These are phyloP conservation scores for Trypanosoma rangeli DNA, from an alignment of 208 protist genomes.

Conservation along the genomic window DNA sequence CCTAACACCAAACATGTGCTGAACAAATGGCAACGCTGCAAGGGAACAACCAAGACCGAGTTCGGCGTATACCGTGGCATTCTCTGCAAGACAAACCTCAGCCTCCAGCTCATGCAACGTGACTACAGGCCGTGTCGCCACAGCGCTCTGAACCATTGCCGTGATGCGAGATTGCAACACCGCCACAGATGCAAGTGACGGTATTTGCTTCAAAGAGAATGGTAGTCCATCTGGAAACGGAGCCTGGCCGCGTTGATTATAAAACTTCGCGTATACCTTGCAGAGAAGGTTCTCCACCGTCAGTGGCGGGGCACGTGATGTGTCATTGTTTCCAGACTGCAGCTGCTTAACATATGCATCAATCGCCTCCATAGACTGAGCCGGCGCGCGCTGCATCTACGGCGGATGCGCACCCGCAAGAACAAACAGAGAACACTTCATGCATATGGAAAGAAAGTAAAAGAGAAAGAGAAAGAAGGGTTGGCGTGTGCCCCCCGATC, in stretches of 20 bases:
- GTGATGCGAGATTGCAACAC: constrained; percentile 54
- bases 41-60: constrained; percentile 63
- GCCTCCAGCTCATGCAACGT: constrained; percentile 81
- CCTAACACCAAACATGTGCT: constrained; percentile 66
- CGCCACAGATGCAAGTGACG: constrained; percentile 46
- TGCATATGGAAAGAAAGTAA: background rate
- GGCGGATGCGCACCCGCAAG: background rate
- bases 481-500: background rate
- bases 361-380: constrained; percentile 10
- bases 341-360: constrained; percentile 34
- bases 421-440: background rate
- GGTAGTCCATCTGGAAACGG: constrained; percentile 43
- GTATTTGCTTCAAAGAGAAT: constrained; percentile 58
- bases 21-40: constrained; percentile 58
- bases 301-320: constrained; percentile 6
- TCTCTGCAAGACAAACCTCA: constrained; percentile 54
- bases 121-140: constrained; percentile 69
- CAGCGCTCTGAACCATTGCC: constrained; percentile 43
- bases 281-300: constrained; percentile 33
- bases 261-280: constrained; percentile 23
- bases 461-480: background rate
- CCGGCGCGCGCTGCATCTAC: background rate
- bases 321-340: constrained; percentile 9
- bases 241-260: constrained; percentile 14
- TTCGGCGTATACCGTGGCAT: constrained; percentile 50